Percentiles rank a stretch among this genome's conserved stretches.
Conservation (phyloP, 2,329 filamentous ascomycete species). For the Xylariaceae sp. region DNA sequence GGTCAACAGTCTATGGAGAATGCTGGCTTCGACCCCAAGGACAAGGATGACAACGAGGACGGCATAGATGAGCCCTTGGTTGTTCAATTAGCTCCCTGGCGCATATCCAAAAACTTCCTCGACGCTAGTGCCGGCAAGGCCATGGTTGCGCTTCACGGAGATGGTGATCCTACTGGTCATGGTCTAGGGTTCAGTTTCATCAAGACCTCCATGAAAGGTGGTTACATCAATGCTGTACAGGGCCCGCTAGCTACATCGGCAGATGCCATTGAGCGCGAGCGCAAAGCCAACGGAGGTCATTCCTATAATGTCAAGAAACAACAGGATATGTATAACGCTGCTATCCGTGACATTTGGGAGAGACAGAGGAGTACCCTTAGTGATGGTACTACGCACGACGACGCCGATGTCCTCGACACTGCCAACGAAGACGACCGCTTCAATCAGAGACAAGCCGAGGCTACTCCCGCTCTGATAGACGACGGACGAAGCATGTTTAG, state of each 20-base stretch:
- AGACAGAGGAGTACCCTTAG: conserved; percentile 75
- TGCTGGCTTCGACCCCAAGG: conserved; percentile 71
- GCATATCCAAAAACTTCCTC: conserved; percentile 92
- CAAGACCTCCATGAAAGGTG: conserved; percentile 97
- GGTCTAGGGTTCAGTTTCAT: conserved; percentile 96
- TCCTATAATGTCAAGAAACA: conserved; percentile 97
- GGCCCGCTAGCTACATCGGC: conserved; percentile 62
- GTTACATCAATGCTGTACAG: conserved; percentile 76
- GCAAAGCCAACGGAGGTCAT: conserved; percentile 86
- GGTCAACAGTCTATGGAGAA: conserved; percentile 87
- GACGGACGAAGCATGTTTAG: conserved; percentile 78
- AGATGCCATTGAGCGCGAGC: conserved; percentile 80
- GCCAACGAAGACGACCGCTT: conserved; percentile 62
- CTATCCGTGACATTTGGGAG: conserved; percentile 88
- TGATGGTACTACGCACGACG: conserved; percentile 62
- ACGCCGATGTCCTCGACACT: conserved; percentile 53
- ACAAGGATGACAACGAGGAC: conserved; percentile 64
- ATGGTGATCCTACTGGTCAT: conserved; percentile 88
- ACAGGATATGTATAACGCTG: conserved; percentile 84
- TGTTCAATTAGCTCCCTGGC: conserved; percentile 90
- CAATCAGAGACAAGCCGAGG: conserved; percentile 65
- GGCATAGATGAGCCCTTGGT: conserved; percentile 67
- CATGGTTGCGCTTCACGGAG: conserved; percentile 91
- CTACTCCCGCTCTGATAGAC: conserved; percentile 60
- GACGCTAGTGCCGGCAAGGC: conserved; percentile 91